phyloP scores from a whole-genome alignment of 1,139 yeast genomes.

The Protomyces inundatus region DNA sequence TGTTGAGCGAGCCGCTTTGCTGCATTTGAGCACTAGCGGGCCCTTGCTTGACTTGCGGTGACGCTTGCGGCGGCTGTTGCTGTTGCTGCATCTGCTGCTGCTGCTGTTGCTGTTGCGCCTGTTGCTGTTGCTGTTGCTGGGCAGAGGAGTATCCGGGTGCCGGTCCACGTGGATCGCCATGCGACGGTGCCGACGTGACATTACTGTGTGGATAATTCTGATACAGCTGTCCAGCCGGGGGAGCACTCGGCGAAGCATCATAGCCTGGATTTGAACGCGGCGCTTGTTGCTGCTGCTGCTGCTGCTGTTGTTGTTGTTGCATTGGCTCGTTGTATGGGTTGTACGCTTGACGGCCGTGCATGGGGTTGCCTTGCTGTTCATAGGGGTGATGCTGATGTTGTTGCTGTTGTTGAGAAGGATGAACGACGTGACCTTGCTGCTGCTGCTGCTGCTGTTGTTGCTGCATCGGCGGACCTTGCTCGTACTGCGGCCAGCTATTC shows the following conservation, averaged over 20 bases:
- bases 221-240: neutral
- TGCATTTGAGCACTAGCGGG: neutral
- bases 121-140: constrained; percentile 10
- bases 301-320: neutral
- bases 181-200: neutral
- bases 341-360: constrained; percentile 6
- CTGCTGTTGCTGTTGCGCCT: neutral
- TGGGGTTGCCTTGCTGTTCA: neutral
- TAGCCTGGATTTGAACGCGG: neutral
- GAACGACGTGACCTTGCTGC: neutral
- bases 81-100: constrained; percentile 3
- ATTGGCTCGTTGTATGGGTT: neutral
- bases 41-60: neutral
- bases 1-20: constrained; percentile 1
- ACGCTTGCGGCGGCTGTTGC: constrained; percentile 21
- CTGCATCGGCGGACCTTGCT: neutral
- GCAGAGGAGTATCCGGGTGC: constrained; percentile 2
- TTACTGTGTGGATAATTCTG: neutral
- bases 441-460: neutral
- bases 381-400: constrained; percentile 10
- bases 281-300: too few relatives aligned
- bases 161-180: constrained; percentile 2
- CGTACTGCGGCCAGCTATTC: neutral
- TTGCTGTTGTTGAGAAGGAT: constrained; percentile 2
- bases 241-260: neutral